Percentiles rank a stretch among this genome's conserved stretches.
Conservation (phyloP, 495 filamentous ascomycete genomes). For the Clohesyomyces aquaticus region DNA sequence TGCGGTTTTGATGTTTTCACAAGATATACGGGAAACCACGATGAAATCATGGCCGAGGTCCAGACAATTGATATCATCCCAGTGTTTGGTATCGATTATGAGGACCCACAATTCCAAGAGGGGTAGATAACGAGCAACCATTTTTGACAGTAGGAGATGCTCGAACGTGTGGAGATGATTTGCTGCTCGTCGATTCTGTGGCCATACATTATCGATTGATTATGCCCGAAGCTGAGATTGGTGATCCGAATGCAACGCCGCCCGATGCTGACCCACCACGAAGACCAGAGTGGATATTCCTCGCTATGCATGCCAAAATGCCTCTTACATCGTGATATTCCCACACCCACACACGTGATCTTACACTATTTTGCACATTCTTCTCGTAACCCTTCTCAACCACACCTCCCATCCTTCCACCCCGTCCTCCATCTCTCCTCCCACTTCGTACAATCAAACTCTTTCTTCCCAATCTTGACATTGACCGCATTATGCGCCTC, state of each 20-base stretch:
- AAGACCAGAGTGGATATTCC: conserved; percentile 20
- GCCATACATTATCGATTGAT: not conserved
- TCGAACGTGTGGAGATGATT: no score
- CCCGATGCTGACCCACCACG: conserved; percentile 11
- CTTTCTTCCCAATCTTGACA: conserved; percentile 84
- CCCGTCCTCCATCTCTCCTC: conserved; percentile 93
- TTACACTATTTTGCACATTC: not conserved
- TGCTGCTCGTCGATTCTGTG: not conserved
- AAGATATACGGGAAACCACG: no score
- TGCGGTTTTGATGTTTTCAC: no score
- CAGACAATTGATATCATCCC: no score
- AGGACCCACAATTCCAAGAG: no score
- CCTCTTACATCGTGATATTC: no score
- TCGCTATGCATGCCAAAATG: conserved; percentile 27
- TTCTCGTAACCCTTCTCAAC: no score
- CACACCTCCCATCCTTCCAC: conserved; percentile 78
- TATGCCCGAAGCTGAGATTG: conserved; percentile 5
- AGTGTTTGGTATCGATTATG: no score
- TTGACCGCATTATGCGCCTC: conserved; percentile 98
- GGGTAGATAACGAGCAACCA: no score
- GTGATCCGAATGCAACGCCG: conserved; percentile 10
- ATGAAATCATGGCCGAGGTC: no score
- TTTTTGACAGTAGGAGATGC: no score
- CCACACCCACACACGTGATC: not conserved
- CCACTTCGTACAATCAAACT: conserved; percentile 90